A percentile compares a stretch with the other conserved stretches of the same genome.
Conservation (phyloP, 176 grass and related monocot species). For the Oryza officinalis region DNA sequence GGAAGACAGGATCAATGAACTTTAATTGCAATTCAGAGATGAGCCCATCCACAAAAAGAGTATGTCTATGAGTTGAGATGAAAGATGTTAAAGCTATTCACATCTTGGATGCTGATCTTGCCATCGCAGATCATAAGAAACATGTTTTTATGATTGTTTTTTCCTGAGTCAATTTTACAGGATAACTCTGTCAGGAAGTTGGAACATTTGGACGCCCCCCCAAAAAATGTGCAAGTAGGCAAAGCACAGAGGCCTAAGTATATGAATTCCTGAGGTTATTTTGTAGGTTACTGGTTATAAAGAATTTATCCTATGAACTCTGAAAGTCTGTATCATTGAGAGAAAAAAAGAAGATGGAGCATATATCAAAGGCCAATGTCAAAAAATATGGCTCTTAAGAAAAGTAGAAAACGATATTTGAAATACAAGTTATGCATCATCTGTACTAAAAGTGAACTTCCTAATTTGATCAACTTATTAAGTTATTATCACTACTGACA, state of each 20-base stretch:
- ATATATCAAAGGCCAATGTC: background rate
- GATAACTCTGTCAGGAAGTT: background rate
- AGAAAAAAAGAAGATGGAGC: background rate
- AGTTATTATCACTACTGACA: background rate
- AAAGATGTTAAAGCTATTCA: background rate
- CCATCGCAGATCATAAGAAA: background rate
- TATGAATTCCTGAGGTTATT: background rate
- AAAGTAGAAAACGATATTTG: background rate
- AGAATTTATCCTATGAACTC: background rate
- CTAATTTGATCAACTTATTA: background rate
- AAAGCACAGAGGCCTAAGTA: background rate
- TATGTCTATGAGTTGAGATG: background rate
- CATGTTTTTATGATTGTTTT: background rate
- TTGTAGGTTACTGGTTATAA: background rate
- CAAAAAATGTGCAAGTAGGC: background rate
- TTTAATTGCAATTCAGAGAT: background rate
- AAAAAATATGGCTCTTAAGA: background rate
- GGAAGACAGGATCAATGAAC: background rate
- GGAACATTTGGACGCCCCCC: background rate
- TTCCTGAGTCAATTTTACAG: background rate
- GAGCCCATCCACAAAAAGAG: background rate
- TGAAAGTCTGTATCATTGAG: background rate
- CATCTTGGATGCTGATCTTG: background rate
- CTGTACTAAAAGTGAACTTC: background rate
- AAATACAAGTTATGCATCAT: background rate